Evolutionary conservation across 2,329 filamentous ascomycete species (phyloP), one percentile per base, ranked within the genome.

Genomic region (Dactylellina parvicollis): DNA sequence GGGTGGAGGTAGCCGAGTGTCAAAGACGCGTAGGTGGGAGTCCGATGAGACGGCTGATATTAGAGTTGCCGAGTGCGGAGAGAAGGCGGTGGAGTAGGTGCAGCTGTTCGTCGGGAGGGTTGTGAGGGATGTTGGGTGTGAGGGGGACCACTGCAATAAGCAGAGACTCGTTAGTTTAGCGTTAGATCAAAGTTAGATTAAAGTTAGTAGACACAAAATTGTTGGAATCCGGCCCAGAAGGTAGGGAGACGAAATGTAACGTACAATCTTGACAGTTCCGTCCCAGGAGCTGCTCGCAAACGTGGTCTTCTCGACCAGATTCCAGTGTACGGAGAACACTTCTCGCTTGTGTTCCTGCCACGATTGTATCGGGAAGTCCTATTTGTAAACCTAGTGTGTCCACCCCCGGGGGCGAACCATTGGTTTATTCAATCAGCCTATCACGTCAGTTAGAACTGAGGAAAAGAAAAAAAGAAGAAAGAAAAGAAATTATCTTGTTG

Each of bases 281-380:
- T 99, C 95, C 95, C 95, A 99, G 4, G 92, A 96, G 76, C 89
- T 92, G 0, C 92, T 96, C 28, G 92, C 86, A 79, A 99, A 98
- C 0, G 88, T 92, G 78, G 95, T 91, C 80, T 99, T 99, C 28
- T 90, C 87, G 3, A 96, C 87, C 18, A 96, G 87, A 78, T 94
- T 97, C 94, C 94, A 99, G 79, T 89, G 87, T 2, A 96, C 92
- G 1, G 92, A 90, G 80, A 98, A 97, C 7, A 96, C 90, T 81
- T 99, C 95, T 65, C 94, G 87, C 76, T 90, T 92, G 81, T 99
- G 95, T 80, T 98, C 95, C 79, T 92, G 89, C 85, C 95, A 99
- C 76, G 90, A 92, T 82, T 92, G 91, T 64, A 99, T 86, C 7
- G 95, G 95, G 79, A 95, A 98, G 44, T 93, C 86, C 24, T 77